Base-by-base conservation (phyloP, 352 stramenopile species). In the Phytophthora capsici region DNA sequence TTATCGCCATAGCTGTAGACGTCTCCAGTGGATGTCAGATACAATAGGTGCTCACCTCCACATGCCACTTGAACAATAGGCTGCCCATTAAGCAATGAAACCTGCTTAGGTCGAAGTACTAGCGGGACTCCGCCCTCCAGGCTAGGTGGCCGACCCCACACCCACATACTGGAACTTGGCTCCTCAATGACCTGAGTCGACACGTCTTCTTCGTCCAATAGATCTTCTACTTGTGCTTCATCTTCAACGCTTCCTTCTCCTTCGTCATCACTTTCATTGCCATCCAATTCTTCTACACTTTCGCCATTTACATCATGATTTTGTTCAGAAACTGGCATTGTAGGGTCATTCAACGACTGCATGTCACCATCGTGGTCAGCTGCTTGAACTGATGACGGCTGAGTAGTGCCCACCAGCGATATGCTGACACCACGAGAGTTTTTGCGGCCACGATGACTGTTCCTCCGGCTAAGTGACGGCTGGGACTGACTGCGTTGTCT, bases 1-100 rank as follows among this genome's bases (percentile, higher is more conserved):
- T 72, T 77, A 36, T 92, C 82, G 0, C 84, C 84, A 57, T 84
- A 94, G 45, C 79, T 90, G 55, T 94, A 94, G 25, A 94, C 82
- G 43, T 94, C 86, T 9, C 86, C 86, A 1, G 79, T 88, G 1
- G 80, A 79, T 3, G 83, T 93, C 14, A 95, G 57, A 51, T 91
- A 95, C 1, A 95, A 64, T 43, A 93, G 57, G 50, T 91, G 82
- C 45, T 93, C 85, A 3, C 84, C 86, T 37, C 86, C 86, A 52
- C 84, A 95, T 6, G 86, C 84, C 12, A 95, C 75, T 64, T 93
- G 77, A 22, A 91, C 63, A 20, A 95, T 81, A 13, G 74, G 69
- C 70, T 93, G 86, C 0, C 81, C 80, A 20, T 69, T 77, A 1
- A 86, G 14, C 7, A 91, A 26, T 26, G 78, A 59, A 13, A 89